Evolutionary conservation across 345 rosid species (phyloP).

Genomic region (Brassica juncea): DNA sequence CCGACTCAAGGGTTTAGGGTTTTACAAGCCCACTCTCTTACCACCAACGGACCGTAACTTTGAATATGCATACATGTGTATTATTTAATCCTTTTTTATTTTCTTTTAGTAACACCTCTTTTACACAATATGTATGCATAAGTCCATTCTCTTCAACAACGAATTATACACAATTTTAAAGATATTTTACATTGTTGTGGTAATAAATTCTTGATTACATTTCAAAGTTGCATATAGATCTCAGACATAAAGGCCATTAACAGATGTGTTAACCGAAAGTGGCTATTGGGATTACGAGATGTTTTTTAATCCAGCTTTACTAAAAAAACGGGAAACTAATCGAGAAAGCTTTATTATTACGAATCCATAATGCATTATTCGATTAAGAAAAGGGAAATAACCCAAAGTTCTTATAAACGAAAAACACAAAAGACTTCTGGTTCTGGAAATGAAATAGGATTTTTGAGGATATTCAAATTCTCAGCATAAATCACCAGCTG

Average conservation of each 20-base stretch:
- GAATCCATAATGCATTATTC: constrained; percentile 23
- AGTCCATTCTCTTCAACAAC: background rate
- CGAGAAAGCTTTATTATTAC: background rate
- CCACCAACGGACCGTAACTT: background rate
- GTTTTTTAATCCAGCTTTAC: background rate
- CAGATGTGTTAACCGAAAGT: background rate
- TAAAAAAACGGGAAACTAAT: background rate
- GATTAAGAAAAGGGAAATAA: constrained; percentile 3
- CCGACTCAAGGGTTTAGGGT: constrained; percentile 22
- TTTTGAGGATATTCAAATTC: background rate
- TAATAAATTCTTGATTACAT: background rate
- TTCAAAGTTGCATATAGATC: background rate
- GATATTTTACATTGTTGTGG: background rate
- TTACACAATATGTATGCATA: background rate
- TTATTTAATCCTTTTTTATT: background rate
- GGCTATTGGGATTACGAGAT: background rate
- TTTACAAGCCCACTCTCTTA: background rate
- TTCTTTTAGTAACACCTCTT: background rate
- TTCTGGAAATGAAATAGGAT: constrained; percentile 7
- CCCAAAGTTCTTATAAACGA: constrained; percentile 24
- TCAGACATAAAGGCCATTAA: no score
- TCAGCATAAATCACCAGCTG: constrained; percentile 18
- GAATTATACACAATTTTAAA: background rate
- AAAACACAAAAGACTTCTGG: constrained; percentile 10
- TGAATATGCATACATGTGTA: background rate